Percentiles rank a stretch among this genome's conserved stretches.
These are phyloP conservation scores for Beauveria pseudobassiana DNA, from an alignment of 2,329 filamentous ascomycete genomes.

Conservation along the genomic window DNA sequence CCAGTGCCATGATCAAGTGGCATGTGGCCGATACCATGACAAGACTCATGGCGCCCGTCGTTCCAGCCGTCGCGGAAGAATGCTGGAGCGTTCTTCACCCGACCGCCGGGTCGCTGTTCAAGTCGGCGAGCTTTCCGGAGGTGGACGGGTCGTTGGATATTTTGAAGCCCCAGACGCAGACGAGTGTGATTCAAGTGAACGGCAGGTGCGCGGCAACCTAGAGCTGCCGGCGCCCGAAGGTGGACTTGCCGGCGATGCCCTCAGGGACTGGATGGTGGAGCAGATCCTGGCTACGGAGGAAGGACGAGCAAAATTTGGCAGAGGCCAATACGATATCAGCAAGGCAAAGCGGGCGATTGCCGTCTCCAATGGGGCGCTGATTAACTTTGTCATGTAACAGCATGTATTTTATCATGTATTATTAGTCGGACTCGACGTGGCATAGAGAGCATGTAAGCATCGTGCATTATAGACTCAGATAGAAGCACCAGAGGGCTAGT, in stretches of 20 bases:
- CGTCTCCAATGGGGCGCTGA: constrained; percentile 56
- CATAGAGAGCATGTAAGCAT: not conserved
- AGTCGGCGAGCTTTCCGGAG: constrained; percentile 50
- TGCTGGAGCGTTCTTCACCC: constrained; percentile 59
- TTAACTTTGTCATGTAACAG: constrained; percentile 62
- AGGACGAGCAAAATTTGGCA: constrained; percentile 48
- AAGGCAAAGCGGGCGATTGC: constrained; percentile 59
- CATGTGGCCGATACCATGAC: constrained; percentile 50
- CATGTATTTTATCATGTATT: not conserved
- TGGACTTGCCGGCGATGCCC: constrained; percentile 32
- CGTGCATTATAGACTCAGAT: not conserved
- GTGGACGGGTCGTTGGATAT: constrained; percentile 43
- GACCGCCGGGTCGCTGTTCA: constrained; percentile 31
- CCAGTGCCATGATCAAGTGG: constrained; percentile 36
- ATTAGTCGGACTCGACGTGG: not conserved
- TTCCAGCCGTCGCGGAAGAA: constrained; percentile 75
- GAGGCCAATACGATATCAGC: constrained; percentile 36
- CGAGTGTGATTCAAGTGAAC: constrained; percentile 68
- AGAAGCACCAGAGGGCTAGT: not conserved
- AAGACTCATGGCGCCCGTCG: constrained; percentile 69
- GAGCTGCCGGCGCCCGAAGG: constrained; percentile 48
- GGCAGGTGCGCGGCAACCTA: constrained; percentile 65
- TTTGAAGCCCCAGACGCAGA: constrained; percentile 41
- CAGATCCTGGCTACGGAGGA: constrained; percentile 55
- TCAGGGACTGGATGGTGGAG: constrained; percentile 54